Conservation (phyloP, 2,329 filamentous ascomycete genomes). For the Didymosphaeria variabile region DNA sequence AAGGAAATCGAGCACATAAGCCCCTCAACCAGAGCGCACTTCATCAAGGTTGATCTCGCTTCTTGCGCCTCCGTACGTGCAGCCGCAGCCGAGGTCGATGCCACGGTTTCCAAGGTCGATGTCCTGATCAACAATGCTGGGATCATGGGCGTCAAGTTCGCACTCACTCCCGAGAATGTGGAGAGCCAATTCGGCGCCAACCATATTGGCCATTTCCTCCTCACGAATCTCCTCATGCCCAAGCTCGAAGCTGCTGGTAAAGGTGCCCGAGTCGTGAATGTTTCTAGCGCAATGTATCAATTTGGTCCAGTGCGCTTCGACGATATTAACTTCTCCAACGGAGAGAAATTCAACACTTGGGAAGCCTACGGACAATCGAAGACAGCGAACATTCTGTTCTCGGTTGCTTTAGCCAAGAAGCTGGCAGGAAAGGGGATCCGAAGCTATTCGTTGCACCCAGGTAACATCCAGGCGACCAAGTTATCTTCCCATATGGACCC, state of each 20-base stretch:
- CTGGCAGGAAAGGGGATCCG: constrained; percentile 32
- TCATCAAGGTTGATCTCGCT: neutral
- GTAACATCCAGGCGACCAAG: constrained; percentile 28
- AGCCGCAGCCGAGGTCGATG: neutral
- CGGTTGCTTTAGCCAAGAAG: constrained; percentile 33
- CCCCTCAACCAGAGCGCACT: too few relatives aligned
- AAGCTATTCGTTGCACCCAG: constrained; percentile 43
- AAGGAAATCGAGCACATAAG: too few relatives aligned
- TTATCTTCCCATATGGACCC: constrained; percentile 13
- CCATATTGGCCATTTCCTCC: constrained; percentile 60
- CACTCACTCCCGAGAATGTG: constrained; percentile 44
- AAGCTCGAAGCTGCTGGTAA: constrained; percentile 46
- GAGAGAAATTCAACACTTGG: constrained; percentile 54
- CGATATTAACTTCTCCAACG: constrained; percentile 54
- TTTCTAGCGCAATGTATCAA: constrained; percentile 53
- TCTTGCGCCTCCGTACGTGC: neutral
- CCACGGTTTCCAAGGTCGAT: constrained; percentile 42
- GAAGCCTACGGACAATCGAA: constrained; percentile 62
- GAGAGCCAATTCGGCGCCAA: constrained; percentile 58
- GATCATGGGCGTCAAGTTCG: constrained; percentile 46
- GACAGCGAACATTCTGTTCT: constrained; percentile 58
- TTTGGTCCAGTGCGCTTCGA: constrained; percentile 54
- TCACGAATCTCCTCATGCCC: constrained; percentile 56
- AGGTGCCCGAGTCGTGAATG: constrained; percentile 52
- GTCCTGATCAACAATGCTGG: constrained; percentile 55